phyloP scores from a whole-genome alignment of 2,329 filamentous ascomycete genomes.

The Sporothrix schenckii region DNA sequence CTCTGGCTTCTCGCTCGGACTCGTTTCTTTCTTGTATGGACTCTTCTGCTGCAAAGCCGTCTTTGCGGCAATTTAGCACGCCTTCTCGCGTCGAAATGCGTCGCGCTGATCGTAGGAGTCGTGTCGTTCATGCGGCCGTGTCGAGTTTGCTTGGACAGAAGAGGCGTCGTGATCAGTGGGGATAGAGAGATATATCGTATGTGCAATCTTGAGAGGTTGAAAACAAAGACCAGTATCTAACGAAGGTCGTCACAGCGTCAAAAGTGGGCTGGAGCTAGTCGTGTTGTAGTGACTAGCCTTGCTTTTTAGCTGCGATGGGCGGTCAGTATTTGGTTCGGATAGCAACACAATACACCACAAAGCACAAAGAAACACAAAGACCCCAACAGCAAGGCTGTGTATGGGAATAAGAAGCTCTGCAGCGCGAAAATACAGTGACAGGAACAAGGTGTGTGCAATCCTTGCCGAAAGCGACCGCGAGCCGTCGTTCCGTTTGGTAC shows the following conservation, averaged over 20 bases:
- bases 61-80: background rate
- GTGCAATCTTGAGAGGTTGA: background rate
- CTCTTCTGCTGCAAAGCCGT: background rate
- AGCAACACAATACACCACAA: constrained; percentile 20
- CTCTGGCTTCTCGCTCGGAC: background rate
- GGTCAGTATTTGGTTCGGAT: constrained; percentile 21
- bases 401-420: background rate
- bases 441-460: background rate
- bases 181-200: background rate
- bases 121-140: constrained; percentile 23
- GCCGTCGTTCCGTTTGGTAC: constrained; percentile 3
- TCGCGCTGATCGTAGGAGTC: constrained; percentile 2
- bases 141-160: background rate
- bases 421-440: background rate
- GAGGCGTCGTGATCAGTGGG: too few relatives aligned
- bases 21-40: constrained; percentile 2
- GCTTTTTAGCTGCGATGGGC: constrained; percentile 14
- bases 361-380: background rate
- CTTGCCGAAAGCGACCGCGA: background rate
- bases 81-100: background rate
- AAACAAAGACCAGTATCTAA: background rate
- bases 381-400: constrained; percentile 19
- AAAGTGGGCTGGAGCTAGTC: constrained; percentile 20
- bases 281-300: background rate
- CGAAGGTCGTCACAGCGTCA: background rate